Percentiles rank a stretch among this genome's conserved stretches.
Conservation (phyloP, 2,329 filamentous ascomycete genomes). For the Pseudogymnoascus sp. region DNA sequence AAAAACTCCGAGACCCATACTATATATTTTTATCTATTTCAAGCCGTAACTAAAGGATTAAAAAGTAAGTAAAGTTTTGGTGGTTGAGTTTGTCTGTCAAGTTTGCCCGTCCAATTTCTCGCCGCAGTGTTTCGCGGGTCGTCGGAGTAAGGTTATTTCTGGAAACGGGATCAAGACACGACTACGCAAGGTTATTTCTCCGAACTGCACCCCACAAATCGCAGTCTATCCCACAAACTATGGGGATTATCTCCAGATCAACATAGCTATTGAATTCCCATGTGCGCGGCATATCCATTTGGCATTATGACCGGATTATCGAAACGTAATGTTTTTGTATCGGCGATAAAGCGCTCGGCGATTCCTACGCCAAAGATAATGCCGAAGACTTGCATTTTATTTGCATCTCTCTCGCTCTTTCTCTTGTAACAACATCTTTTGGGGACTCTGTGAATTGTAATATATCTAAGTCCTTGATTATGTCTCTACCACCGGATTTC, state of each 20-base stretch:
- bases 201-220: background rate
- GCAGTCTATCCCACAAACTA: background rate
- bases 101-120: background rate
- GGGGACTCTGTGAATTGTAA: constrained; percentile 4
- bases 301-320: background rate
- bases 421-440: background rate
- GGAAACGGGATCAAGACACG: background rate
- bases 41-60: background rate
- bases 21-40: background rate
- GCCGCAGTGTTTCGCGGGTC: background rate
- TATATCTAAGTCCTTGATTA: background rate
- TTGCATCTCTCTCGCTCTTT: background rate
- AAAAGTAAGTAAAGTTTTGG: background rate
- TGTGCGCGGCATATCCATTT: background rate
- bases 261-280: background rate
- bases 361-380: background rate
- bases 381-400: background rate
- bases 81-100: background rate
- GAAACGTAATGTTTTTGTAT: background rate
- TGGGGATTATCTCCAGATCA: background rate
- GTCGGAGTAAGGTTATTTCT: background rate
- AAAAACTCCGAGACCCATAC: background rate
- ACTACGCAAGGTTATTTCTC: background rate
- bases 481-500: constrained; percentile 31
- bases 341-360: background rate